These are phyloP conservation scores for Vaccinium vitisidaea DNA, from an alignment of 148 eudicot genomes.

Conservation along the genomic window DNA sequence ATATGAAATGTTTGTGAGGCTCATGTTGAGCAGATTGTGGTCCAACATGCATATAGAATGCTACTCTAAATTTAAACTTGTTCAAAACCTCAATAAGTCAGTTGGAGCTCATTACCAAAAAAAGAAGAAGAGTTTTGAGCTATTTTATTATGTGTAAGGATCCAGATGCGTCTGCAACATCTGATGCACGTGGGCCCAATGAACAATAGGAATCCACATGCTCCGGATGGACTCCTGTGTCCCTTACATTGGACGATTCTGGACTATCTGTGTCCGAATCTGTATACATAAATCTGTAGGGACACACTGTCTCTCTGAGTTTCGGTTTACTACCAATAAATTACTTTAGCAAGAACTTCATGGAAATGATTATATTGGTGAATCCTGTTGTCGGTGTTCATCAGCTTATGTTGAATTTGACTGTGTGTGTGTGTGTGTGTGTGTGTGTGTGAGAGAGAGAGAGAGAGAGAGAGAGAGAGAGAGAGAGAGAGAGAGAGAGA, in stretches of 20 bases:
- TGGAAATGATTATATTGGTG: not conserved
- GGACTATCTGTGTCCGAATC: not conserved
- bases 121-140: not conserved
- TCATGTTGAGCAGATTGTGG: not conserved
- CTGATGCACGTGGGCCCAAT: not conserved
- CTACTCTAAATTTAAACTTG: not conserved
- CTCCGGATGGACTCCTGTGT: not conserved
- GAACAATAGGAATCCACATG: not conserved
- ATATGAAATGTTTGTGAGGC: not conserved
- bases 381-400: not conserved
- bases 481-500: constrained; percentile 13
- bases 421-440: not conserved
- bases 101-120: not conserved
- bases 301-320: not conserved
- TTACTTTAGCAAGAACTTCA: not conserved
- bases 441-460: not conserved
- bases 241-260: not conserved
- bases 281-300: not conserved
- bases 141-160: not conserved
- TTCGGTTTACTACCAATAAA: not conserved
- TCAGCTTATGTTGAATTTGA: not conserved
- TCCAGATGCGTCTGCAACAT: not conserved
- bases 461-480: constrained; percentile 3
- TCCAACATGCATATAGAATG: not conserved
- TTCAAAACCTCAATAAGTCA: not conserved